phyloP scores from a whole-genome alignment of 805 yeast genomes.

The Candida succiphila region DNA sequence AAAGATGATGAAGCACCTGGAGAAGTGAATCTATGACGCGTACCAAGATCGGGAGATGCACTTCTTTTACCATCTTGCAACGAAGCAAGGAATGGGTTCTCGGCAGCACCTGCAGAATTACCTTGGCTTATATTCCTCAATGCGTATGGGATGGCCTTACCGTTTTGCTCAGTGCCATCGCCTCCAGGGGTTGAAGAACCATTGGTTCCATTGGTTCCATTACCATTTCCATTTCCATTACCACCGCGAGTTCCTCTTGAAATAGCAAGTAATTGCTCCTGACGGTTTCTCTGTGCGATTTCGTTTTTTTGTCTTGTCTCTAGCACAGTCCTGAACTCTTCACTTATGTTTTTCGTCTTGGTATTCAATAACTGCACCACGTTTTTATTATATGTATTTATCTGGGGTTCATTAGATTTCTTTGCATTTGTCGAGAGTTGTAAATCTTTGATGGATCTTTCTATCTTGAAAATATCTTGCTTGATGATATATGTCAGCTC shows the following conservation, averaged over 20 bases:
- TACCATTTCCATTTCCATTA: constrained; percentile 1
- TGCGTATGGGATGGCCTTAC: constrained; percentile 15
- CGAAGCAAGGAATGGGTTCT: constrained; percentile 26
- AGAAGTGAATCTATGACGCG: constrained; percentile 2
- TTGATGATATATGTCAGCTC: constrained; percentile 82
- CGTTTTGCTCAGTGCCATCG: background rate
- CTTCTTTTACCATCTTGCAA: constrained; percentile 8
- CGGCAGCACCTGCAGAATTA: constrained; percentile 18
- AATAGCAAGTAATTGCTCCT: constrained; percentile 70
- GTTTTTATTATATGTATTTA: constrained; percentile 68
- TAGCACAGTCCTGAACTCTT: constrained; percentile 83
- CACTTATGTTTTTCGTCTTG: constrained; percentile 84
- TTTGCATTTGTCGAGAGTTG: constrained; percentile 38
- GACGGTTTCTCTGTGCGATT: constrained; percentile 66
- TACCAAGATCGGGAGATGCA: constrained; percentile 12
- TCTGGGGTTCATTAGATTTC: constrained; percentile 45
- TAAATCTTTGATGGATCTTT: constrained; percentile 53
- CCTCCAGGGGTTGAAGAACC: constrained; percentile 3
- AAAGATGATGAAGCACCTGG: too few relatives aligned
- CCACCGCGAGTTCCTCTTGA: constrained; percentile 17
- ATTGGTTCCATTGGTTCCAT: constrained; percentile 1
- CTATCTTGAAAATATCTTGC: constrained; percentile 80
- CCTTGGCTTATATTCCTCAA: constrained; percentile 11
- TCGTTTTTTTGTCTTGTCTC: constrained; percentile 82
- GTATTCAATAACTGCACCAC: constrained; percentile 83